These are phyloP conservation scores for Ustilago trichophora DNA, from an alignment of 1,284 basidiomycete genomes.

Conservation along the genomic window DNA sequence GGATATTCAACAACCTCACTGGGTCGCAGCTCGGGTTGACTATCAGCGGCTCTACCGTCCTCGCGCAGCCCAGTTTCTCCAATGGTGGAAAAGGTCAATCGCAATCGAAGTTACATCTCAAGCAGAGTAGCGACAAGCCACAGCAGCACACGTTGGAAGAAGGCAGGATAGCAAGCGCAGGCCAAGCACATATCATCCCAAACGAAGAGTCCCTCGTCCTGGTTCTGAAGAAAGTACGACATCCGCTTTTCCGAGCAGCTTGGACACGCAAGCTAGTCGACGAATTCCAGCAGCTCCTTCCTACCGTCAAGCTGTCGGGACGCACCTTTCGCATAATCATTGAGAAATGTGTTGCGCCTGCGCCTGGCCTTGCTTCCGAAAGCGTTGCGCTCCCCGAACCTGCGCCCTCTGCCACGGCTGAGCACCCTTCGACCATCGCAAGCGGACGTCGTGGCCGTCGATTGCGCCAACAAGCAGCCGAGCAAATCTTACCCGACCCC, in stretches of 20 bases:
- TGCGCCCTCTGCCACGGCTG: no score
- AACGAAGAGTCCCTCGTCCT: constrained; percentile 36
- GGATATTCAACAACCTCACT: constrained; percentile 28
- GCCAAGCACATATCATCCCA: constrained; percentile 4
- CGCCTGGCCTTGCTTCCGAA: neutral
- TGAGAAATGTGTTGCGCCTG: constrained; percentile 11
- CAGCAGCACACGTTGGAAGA: no score
- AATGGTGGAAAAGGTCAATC: no score
- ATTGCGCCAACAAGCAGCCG: constrained; percentile 4
- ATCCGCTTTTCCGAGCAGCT: constrained; percentile 23
- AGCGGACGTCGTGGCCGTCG: constrained; percentile 20
- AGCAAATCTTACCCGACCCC: neutral
- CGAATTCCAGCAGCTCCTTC: constrained; percentile 18
- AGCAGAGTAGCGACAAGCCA: no score
- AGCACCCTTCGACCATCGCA: no score
- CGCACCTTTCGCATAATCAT: constrained; percentile 18
- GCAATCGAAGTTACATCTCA: no score
- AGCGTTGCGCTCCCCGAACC: no score
- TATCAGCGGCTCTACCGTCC: neutral
- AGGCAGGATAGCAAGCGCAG: no score
- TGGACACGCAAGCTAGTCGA: constrained; percentile 24
- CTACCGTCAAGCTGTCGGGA: constrained; percentile 10
- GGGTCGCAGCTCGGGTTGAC: constrained; percentile 5
- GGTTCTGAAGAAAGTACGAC: constrained; percentile 24
- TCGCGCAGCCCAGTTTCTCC: neutral